Conservation (phyloP, 257 asterid genomes). For the Sherardia arvensis region DNA sequence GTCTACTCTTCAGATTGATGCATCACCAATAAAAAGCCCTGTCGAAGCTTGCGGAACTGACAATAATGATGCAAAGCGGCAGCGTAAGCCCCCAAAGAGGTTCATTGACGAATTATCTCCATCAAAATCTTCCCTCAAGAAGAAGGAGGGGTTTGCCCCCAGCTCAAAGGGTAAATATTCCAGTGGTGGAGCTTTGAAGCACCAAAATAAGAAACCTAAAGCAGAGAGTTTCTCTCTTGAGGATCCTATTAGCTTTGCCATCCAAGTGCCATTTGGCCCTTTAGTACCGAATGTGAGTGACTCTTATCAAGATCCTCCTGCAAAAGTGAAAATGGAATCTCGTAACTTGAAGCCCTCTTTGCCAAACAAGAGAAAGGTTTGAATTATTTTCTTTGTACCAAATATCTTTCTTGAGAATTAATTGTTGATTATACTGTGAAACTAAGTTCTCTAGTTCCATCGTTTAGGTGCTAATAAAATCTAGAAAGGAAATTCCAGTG, state of each 20-base stretch:
- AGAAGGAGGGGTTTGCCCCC: constrained; percentile 34
- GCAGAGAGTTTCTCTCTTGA: constrained; percentile 33
- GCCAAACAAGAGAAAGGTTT: constrained; percentile 6
- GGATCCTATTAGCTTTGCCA: constrained; percentile 57
- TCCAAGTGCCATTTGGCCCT: constrained; percentile 94
- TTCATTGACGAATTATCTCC: constrained; percentile 65
- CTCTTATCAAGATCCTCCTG: constrained; percentile 11
- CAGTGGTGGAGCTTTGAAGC: constrained; percentile 40
- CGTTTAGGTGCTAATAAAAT: constrained; percentile 10
- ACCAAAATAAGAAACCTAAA: constrained; percentile 28
- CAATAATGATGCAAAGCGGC: constrained; percentile 47
- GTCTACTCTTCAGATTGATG: constrained; percentile 20
- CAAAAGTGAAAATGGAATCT: constrained; percentile 7
- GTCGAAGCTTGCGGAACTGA: constrained; percentile 20
- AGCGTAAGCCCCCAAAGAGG: constrained; percentile 88
- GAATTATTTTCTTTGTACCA: background rate
- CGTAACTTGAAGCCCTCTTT: background rate
- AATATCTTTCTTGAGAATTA: background rate
- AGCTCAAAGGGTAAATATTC: constrained; percentile 32
- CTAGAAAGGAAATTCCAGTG: constrained; percentile 14
- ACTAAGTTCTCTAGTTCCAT: background rate
- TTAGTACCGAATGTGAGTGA: constrained; percentile 43
- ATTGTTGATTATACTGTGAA: background rate
- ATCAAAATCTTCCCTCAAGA: constrained; percentile 30
- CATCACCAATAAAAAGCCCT: constrained; percentile 8